Evolutionary conservation across 148 eudicot species (phyloP).

Genomic region (Camellia sinensis): DNA sequence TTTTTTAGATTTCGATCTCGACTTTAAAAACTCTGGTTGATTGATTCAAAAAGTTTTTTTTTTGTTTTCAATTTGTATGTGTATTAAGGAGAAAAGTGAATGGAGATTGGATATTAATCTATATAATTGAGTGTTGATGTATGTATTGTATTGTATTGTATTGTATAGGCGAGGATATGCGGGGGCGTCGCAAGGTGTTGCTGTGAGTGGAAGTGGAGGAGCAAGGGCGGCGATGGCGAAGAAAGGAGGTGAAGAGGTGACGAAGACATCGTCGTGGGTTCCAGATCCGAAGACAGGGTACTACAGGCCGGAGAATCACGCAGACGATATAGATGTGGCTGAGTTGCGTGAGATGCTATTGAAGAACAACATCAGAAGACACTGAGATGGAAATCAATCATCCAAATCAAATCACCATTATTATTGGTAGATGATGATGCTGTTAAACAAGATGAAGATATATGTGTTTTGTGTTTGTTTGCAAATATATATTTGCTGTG

Average conservation of each 20-base stretch:
- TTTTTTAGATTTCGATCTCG: no score
- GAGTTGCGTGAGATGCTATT: slow-evolving; percentile 58
- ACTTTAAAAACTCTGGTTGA: no score
- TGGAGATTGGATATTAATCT: no score
- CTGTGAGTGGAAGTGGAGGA: slow-evolving; percentile 25
- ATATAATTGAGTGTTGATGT: not conserved
- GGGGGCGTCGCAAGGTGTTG: slow-evolving; percentile 28
- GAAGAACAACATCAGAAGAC: slow-evolving; percentile 39
- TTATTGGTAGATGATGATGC: not conserved
- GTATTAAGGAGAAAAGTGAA: no score
- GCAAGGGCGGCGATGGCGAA: slow-evolving; percentile 25
- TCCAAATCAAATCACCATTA: no score
- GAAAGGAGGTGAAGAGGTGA: slow-evolving; percentile 34
- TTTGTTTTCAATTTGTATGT: no score
- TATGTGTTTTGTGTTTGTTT: no score
- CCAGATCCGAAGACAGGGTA: slow-evolving; percentile 88
- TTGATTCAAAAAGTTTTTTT: no score
- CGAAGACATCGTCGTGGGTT: slow-evolving; percentile 53
- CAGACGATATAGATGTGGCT: slow-evolving; percentile 53
- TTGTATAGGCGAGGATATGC: slow-evolving; percentile 60
- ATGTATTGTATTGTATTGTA: not conserved
- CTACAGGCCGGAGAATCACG: slow-evolving; percentile 62
- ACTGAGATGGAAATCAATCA: slow-evolving; percentile 2
- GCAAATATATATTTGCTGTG: no score
- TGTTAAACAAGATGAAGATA: no score